Base-by-base conservation (phyloP, 2,329 filamentous ascomycete genomes). In the Ophiostoma quercus region DNA sequence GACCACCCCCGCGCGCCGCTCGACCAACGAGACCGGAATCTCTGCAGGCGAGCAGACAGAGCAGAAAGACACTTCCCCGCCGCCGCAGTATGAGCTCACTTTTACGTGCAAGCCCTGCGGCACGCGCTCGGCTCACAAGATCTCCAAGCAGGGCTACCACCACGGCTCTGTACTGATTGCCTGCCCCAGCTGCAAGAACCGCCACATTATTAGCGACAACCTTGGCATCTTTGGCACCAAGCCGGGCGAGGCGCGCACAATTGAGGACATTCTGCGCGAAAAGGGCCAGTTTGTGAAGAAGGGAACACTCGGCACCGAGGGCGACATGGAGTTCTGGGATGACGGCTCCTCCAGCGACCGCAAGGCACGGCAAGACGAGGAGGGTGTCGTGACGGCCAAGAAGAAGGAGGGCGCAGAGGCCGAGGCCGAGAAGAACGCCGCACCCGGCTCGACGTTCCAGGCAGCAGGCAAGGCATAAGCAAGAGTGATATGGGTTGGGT, bases 141-240 rank as follows among this genome's bases (percentile, higher is more conserved):
- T 99, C 75, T 92, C 92, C 39, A 97, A 98, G 79, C 95, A 98
- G 77, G 95, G 92, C 41, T 99, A 99, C 78, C 94, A 98, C 79
- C 84, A 89, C 73, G 95, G 95, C 47, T 94, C 92, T 1, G 90
- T 95, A 4, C 83, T 99, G 70, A 94, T 98, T 73, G 90, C 90
- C 43, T 99, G 95, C 77, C 94, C 95, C 0, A 82, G 83, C 3
- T 99, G 95, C 80, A 88, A 89, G 76, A 94, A 92, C 77, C 86
- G 93, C 32, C 95, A 99, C 81, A 81, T 99, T 74, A 98, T 99
- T 75, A 90, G 88, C 76, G 95, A 99, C 79, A 91, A 99, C 79
- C 81, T 99, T 60, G 80, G 82, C 74, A 91, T 94, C 67, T 95
- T 95, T 76, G 89, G 89, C 47, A 87, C 94, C 74, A n/a, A 37